Percentiles rank a stretch among this genome's conserved stretches.
Conservation (phyloP, 305 asterid species). For the Salvia sclarea region DNA sequence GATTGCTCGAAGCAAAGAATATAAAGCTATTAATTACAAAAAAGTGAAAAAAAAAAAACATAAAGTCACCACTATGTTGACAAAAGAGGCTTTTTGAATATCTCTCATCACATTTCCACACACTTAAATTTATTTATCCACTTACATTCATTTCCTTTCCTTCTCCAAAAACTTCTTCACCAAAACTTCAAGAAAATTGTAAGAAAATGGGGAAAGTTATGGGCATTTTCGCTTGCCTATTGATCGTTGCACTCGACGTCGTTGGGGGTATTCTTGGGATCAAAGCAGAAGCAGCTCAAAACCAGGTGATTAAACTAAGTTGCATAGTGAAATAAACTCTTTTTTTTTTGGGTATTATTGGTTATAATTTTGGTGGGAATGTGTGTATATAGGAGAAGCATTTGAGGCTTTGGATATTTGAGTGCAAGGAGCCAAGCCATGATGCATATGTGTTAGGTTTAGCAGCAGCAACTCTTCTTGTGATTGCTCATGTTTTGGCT, state of each 20-base stretch:
- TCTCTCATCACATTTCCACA: slow-evolving; percentile 30
- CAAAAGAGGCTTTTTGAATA: slow-evolving; percentile 60
- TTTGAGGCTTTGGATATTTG: slow-evolving; percentile 70
- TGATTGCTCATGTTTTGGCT: slow-evolving; percentile 76
- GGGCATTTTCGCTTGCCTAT: slow-evolving; percentile 63
- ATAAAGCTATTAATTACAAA: slow-evolving; percentile 30
- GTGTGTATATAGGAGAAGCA: slow-evolving; percentile 70
- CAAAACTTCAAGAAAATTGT: background rate
- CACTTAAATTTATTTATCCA: slow-evolving; percentile 9
- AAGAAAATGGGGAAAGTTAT: slow-evolving; percentile 60
- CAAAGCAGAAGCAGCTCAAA: slow-evolving; percentile 87
- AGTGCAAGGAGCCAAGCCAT: slow-evolving; percentile 85
- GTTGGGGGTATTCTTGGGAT: slow-evolving; percentile 77
- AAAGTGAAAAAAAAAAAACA: slow-evolving; percentile 35
- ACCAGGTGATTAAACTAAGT: slow-evolving; percentile 55
- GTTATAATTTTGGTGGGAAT: background rate
- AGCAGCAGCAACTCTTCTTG: slow-evolving; percentile 67
- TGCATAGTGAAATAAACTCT: background rate
- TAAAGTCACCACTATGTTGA: slow-evolving; percentile 53
- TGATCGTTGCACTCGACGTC: slow-evolving; percentile 69
- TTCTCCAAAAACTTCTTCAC: background rate
- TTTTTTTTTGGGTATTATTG: too few species aligned
- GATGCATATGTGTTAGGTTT: slow-evolving; percentile 61
- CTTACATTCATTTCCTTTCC: slow-evolving; percentile 11
- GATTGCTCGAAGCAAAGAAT: slow-evolving; percentile 28